Conservation (phyloP, 2,329 filamentous ascomycete species). For the Juglanconis oblonga region DNA sequence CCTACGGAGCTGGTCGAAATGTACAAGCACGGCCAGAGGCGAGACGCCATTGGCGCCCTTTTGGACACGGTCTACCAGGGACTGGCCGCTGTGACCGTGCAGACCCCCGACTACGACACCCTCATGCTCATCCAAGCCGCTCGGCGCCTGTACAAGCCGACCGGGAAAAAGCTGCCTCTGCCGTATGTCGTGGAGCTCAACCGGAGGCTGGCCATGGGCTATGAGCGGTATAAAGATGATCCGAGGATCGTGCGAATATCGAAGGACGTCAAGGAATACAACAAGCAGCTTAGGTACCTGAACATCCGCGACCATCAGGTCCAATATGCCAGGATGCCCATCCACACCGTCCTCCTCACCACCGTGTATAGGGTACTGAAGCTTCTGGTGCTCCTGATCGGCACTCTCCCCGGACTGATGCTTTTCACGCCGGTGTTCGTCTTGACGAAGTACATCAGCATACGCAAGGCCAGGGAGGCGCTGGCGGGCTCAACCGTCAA, state of each 20-base stretch:
- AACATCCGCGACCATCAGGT: conserved; percentile 93
- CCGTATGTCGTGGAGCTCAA: conserved; percentile 94
- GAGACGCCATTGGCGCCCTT: conserved; percentile 82
- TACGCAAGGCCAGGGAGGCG: conserved; percentile 77
- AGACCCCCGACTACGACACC: conserved; percentile 90
- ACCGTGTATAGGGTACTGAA: conserved; percentile 80
- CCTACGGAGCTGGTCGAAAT: conserved; percentile 77
- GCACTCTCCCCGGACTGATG: conserved; percentile 80
- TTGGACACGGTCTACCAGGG: conserved; percentile 84
- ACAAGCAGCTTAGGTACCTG: conserved; percentile 78
- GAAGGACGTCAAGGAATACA: conserved; percentile 77
- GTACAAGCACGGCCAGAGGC: conserved; percentile 78
- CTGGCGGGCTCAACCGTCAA: conserved; percentile 85
- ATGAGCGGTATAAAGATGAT: conserved; percentile 89
- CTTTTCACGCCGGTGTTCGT: conserved; percentile 89
- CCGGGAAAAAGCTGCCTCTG: conserved; percentile 87
- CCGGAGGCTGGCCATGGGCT: conserved; percentile 83
- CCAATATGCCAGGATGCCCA: conserved; percentile 81
- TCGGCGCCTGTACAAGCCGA: conserved; percentile 87
- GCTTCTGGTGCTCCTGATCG: conserved; percentile 70
- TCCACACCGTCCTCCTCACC: conserved; percentile 69
- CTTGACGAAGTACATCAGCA: conserved; percentile 77
- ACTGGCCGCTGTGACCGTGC: conserved; percentile 84
- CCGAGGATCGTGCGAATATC: conserved; percentile 75
- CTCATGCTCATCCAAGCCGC: conserved; percentile 96